Evolutionary conservation across 352 stramenopile genomes (phyloP).

Genomic region (Phytophthora sansomeana): DNA sequence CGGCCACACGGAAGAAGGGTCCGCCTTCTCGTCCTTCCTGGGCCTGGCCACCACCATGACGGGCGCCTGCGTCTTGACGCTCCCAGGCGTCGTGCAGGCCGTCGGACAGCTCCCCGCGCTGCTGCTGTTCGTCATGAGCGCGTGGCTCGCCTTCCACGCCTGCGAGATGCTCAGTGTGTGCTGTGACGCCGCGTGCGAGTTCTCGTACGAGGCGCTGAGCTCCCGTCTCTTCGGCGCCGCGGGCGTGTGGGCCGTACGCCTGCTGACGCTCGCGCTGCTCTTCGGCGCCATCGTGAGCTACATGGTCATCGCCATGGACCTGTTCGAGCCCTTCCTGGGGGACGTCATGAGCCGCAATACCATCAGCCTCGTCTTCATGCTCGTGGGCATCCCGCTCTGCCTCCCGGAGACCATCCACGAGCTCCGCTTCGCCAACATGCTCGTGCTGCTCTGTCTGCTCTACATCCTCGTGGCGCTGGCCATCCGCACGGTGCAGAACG

Average conservation of each 20-base stretch:
- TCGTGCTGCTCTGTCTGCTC: conserved; percentile 79
- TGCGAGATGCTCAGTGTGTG: conserved; percentile 78
- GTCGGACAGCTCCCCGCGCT: conserved; percentile 61
- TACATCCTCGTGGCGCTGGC: conserved; percentile 82
- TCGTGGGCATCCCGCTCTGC: conserved; percentile 77
- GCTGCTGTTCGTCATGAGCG: conserved; percentile 61
- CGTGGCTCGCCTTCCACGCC: conserved; percentile 70
- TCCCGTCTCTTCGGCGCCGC: conserved; percentile 72
- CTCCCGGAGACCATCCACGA: conserved; percentile 87
- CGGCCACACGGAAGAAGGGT: conserved; percentile 57
- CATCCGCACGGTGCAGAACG: conserved; percentile 54
- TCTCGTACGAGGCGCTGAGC: conserved; percentile 85
- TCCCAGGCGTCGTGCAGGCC: conserved; percentile 71
- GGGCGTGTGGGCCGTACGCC: conserved; percentile 75
- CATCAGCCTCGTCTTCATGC: conserved; percentile 71
- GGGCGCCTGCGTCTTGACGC: conserved; percentile 78
- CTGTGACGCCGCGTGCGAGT: conserved; percentile 70
- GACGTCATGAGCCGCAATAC: conserved; percentile 62
- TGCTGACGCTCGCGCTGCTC: conserved; percentile 78
- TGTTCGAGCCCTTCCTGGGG: conserved; percentile 81
- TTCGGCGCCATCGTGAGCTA: conserved; percentile 87
- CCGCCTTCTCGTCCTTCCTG: conserved; percentile 76
- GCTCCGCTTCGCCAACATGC: conserved; percentile 81
- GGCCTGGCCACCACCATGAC: conserved; percentile 88
- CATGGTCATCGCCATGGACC: conserved; percentile 87